Percentiles rank a stretch among this genome's conserved stretches.
phyloP scores from a whole-genome alignment of 2,329 filamentous ascomycete species.

The Fusarium circinatum region DNA sequence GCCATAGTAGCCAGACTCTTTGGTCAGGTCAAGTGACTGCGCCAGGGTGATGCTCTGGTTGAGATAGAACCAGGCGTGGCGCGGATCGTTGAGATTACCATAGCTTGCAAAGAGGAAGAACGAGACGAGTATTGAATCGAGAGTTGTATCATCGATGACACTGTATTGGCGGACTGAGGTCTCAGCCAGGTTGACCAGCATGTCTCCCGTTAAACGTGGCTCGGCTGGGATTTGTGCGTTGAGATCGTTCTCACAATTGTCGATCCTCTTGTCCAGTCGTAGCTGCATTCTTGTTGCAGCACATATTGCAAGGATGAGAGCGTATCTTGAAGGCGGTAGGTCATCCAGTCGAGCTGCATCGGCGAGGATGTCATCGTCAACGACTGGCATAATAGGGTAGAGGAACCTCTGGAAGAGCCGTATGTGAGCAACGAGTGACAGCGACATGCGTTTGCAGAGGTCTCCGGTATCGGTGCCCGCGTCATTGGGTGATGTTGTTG shows the following conservation, averaged over 20 bases:
- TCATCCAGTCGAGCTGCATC: conserved; percentile 41
- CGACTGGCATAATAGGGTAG: conserved; percentile 48
- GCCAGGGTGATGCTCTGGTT: conserved; percentile 48
- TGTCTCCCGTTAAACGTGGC: conserved; percentile 40
- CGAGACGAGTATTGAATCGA: conserved; percentile 45
- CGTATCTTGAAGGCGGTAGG: conserved; percentile 43
- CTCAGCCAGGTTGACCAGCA: conserved; percentile 43
- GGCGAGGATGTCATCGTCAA: conserved; percentile 43
- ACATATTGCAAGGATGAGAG: conserved; percentile 44
- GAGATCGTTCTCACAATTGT: conserved; percentile 15
- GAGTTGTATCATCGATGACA: conserved; percentile 42
- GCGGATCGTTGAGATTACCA: conserved; percentile 44
- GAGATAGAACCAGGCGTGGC: conserved; percentile 48
- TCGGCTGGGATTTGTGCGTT: conserved; percentile 32
- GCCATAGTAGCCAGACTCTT: conserved; percentile 41
- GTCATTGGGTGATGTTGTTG: not conserved
- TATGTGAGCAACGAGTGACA: conserved; percentile 42
- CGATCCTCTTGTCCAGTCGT: conserved; percentile 34
- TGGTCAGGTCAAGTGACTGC: conserved; percentile 42
- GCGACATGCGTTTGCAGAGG: conserved; percentile 35
- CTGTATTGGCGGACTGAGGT: conserved; percentile 42
- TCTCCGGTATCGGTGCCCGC: not conserved
- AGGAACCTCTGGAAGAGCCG: conserved; percentile 46
- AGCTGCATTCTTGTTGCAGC: conserved; percentile 47
- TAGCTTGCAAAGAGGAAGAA: conserved; percentile 48